These are phyloP conservation scores for Raphanus hybrid DNA, from an alignment of 441 rosid species.

Conservation along the genomic window DNA sequence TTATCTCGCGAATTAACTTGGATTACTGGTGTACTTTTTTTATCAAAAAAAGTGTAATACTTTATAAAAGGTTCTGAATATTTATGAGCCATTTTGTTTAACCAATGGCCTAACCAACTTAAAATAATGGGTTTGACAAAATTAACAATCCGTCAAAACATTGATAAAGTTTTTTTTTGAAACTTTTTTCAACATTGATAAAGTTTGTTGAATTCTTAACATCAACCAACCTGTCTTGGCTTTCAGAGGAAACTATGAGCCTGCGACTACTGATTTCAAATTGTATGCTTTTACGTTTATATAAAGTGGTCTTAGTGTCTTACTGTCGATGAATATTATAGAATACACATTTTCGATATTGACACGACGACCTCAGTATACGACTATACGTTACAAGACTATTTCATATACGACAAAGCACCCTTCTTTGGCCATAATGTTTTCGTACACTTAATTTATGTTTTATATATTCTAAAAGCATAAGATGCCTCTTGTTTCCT, in stretches of 20 bases:
- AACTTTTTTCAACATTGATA: too few species aligned
- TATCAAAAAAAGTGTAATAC: too few species aligned
- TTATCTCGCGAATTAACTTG: too few species aligned
- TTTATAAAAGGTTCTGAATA: too few species aligned
- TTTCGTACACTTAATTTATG: background rate
- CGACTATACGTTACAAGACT: background rate
- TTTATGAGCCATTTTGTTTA: background rate
- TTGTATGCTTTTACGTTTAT: background rate
- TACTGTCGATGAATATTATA: slow-evolving; percentile 10
- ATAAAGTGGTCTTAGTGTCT: background rate
- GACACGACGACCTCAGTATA: slow-evolving; percentile 11
- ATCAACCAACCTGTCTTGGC: background rate
- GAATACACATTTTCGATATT: background rate
- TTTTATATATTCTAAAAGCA: slow-evolving; percentile 23
- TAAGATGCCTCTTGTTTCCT: slow-evolving; percentile 32
- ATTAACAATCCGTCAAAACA: background rate
- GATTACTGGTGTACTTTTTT: too few species aligned
- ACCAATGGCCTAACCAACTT: background rate
- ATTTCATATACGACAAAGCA: slow-evolving; percentile 16
- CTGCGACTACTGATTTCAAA: background rate
- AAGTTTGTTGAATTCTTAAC: slow-evolving; percentile 5
- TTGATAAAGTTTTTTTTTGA: background rate
- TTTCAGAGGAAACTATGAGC: slow-evolving; percentile 19
- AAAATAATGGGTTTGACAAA: background rate
- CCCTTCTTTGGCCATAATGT: slow-evolving; percentile 23